These are phyloP conservation scores for Saprolegnia diclina DNA, from an alignment of 352 stramenopile genomes.

Conservation along the genomic window DNA sequence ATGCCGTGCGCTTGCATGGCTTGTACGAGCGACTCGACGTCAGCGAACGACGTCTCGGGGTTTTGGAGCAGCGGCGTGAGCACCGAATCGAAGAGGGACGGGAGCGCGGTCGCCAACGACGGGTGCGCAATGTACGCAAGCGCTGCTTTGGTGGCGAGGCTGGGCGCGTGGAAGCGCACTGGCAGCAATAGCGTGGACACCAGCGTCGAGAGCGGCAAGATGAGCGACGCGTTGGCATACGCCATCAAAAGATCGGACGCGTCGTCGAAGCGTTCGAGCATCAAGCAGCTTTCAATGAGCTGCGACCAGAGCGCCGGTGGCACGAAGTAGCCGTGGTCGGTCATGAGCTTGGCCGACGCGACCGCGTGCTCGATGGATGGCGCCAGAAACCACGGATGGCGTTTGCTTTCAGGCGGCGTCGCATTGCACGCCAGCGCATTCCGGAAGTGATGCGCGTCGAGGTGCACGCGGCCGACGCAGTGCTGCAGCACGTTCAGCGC, in stretches of 20 bases:
- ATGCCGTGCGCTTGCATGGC: neutral
- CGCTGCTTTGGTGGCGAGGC: neutral
- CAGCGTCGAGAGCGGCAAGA: neutral
- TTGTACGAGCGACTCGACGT: neutral
- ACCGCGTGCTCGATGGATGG: neutral
- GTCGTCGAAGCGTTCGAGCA: neutral
- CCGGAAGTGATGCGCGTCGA: constrained; percentile 11
- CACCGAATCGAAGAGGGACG: neutral
- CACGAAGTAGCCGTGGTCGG: constrained; percentile 3
- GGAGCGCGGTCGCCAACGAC: neutral
- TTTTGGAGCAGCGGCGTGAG: neutral
- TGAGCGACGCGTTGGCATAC: neutral
- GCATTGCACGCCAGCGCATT: constrained; percentile 12
- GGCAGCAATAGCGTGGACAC: neutral
- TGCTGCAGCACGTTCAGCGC: neutral
- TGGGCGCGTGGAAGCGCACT: neutral
- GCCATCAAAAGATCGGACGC: neutral
- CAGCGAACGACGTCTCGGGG: neutral
- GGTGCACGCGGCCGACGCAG: neutral
- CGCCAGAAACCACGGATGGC: neutral
- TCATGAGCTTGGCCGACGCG: neutral
- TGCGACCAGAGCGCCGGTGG: neutral
- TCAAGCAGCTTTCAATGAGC: constrained; percentile 5
- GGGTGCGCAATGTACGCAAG: neutral
- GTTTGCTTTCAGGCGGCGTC: neutral